Base-by-base conservation (phyloP, 495 filamentous ascomycete species). In the Aspergillus carlsbadensis region DNA sequence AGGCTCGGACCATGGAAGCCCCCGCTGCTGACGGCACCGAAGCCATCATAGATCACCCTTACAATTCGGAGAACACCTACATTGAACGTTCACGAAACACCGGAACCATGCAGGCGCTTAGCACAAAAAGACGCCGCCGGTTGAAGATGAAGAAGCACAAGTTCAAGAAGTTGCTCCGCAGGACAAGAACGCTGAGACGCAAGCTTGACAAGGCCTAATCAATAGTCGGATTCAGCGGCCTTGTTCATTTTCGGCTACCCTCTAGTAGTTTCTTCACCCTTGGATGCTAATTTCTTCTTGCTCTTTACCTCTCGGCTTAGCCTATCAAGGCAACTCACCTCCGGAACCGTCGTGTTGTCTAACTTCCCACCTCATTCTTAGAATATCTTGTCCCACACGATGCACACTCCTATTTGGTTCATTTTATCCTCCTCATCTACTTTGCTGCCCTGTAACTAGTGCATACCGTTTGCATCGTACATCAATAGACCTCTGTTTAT, bases 111-210 rank as follows among this genome's bases (percentile, higher is more conserved):
- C 73, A 83, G 26, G 77, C 86, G 15, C 88, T 99, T 63, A 94
- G 89, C 71, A 94, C 96, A 56, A 88, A 85, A 73, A 81, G 95
- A 72, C 88, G 91, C 59, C 80, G 91, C 65, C 91, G 89, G 75
- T 75, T 92, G 69, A 96, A 93, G 84, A 98, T 98, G 92, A 98
- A 98, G 90, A 98, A 98, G 81, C 92, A 98, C 79, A 98, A 98
- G 84, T 95, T 96, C 72, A 98, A 96, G 93, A 98, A 98, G 84
- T 80, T 99, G 58, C 89, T 96, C 88, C 87, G 83, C 79, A 81
- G 84, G 74, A 99, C 95, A 64, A 83, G 93, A 67, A 95, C 90
- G 67, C 66, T 91, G 78, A 86, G 95, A 70, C 85, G 92, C 64
- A 94, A 89, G 76, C 78, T 96, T 66, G 94, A 96, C 52, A 78